Percentiles rank a stretch among this genome's conserved stretches.
Conservation (phyloP, 139 green algal species). For the Gonium pectorale region DNA sequence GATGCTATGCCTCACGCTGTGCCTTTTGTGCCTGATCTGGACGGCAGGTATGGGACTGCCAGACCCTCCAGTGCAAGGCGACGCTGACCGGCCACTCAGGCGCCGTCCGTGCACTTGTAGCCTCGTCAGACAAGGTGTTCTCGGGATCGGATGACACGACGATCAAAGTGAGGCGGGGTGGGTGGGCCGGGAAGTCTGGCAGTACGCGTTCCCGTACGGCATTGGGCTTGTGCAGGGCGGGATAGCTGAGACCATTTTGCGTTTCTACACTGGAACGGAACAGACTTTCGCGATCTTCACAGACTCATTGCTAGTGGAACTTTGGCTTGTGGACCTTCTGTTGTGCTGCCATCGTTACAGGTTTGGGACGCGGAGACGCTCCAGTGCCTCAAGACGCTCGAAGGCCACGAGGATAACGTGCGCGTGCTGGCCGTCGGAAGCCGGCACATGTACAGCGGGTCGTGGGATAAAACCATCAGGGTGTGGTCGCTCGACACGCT, state of each 20-base stretch:
- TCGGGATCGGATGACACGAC: slow-evolving; percentile 92
- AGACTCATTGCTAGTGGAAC: too few relatives aligned
- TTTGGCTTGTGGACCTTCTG: neutral
- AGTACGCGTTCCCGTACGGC: too few relatives aligned
- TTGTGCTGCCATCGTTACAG: slow-evolving; percentile 15
- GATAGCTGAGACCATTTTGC: too few relatives aligned
- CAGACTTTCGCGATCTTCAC: too few relatives aligned
- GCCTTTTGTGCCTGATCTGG: too few relatives aligned
- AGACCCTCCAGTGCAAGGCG: slow-evolving; percentile 70
- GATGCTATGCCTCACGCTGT: too few relatives aligned
- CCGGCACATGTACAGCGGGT: slow-evolving; percentile 86
- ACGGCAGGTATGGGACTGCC: slow-evolving; percentile 86
- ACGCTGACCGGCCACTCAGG: slow-evolving; percentile 80
- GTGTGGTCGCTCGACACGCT: slow-evolving; percentile 85
- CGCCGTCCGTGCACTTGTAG: slow-evolving; percentile 88
- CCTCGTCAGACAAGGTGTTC: slow-evolving; percentile 80
- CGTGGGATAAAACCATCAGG: slow-evolving; percentile 95
- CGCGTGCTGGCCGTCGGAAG: slow-evolving; percentile 87
- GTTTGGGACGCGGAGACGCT: slow-evolving; percentile 87
- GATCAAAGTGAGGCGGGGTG: slow-evolving; percentile 89
- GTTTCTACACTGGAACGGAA: too few relatives aligned
- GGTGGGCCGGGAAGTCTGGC: too few relatives aligned
- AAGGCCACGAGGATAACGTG: slow-evolving; percentile 95
- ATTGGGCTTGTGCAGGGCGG: too few relatives aligned
- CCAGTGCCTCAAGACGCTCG: slow-evolving; percentile 85